A percentile compares a stretch with the other conserved stretches of the same genome.
These are phyloP conservation scores for Candida nemodendra DNA, from an alignment of 805 yeast genomes.

Conservation along the genomic window DNA sequence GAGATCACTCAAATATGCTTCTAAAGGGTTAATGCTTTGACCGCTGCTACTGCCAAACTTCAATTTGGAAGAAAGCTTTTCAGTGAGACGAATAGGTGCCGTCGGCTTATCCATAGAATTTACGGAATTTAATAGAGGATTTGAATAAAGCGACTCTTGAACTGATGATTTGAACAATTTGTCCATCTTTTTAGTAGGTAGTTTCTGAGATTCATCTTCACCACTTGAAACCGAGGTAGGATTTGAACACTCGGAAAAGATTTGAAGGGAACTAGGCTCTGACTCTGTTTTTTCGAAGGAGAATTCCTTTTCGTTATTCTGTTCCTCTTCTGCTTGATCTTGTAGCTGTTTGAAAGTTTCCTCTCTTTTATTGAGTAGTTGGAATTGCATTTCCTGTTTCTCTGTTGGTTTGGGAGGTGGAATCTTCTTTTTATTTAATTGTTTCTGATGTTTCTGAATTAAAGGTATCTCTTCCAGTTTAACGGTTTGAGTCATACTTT, in stretches of 20 bases:
- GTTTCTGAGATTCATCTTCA: constrained; percentile 5
- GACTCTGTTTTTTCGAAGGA: constrained; percentile 17
- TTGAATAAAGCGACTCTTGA: neutral
- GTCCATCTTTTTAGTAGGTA: neutral
- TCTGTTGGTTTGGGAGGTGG: constrained; percentile 32
- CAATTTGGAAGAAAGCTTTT: constrained; percentile 15
- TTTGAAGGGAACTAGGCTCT: constrained; percentile 28
- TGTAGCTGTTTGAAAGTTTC: constrained; percentile 32
- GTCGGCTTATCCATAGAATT: constrained; percentile 14
- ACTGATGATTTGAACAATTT: neutral
- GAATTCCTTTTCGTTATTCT: constrained; percentile 9
- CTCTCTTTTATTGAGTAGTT: constrained; percentile 27
- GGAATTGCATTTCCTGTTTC: constrained; percentile 25
- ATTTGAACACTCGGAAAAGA: constrained; percentile 32
- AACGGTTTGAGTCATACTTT: constrained; percentile 7
- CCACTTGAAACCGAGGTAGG: constrained; percentile 32
- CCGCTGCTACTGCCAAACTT: constrained; percentile 13
- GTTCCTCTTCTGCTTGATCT: constrained; percentile 27
- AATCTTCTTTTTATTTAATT: constrained; percentile 15
- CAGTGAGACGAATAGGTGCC: constrained; percentile 12
- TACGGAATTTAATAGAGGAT: neutral
- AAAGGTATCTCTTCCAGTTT: constrained; percentile 18
- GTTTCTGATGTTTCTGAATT: constrained; percentile 14
- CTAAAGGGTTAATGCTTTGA: constrained; percentile 44
- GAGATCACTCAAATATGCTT: constrained; percentile 50